A percentile compares a stretch with the other conserved stretches of the same genome.
Conservation (phyloP, 2,329 filamentous ascomycete genomes). For the Simplicillium sp. region DNA sequence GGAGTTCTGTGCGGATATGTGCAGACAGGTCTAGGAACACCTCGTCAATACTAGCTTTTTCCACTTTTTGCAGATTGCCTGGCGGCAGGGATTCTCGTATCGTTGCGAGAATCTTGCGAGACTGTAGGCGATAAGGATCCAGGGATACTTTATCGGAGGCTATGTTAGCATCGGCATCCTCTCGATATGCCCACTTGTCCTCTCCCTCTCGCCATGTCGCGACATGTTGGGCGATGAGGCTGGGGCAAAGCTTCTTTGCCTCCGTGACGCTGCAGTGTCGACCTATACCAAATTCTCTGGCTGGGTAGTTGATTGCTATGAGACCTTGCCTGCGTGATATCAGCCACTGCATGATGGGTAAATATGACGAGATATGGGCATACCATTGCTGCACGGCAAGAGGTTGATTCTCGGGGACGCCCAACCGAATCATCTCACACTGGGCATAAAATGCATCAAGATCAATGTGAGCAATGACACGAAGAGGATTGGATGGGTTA, state of each 20-base stretch:
- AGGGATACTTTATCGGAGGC: constrained; percentile 87
- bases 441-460: constrained; percentile 97
- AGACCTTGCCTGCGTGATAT: constrained; percentile 40
- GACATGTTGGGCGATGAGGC: constrained; percentile 81
- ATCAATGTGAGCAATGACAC: constrained; percentile 85
- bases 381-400: constrained; percentile 91
- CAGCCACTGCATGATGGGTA: neutral
- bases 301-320: constrained; percentile 94
- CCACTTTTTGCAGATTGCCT: constrained; percentile 57
- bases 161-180: constrained; percentile 71
- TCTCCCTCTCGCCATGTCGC: constrained; percentile 92
- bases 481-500: constrained; percentile 64
- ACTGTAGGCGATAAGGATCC: constrained; percentile 83
- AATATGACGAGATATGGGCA: neutral
- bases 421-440: constrained; percentile 85
- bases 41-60: constrained; percentile 94
- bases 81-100: constrained; percentile 65
- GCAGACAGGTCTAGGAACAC: constrained; percentile 88
- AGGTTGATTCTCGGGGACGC: constrained; percentile 63
- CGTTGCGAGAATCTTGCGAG: constrained; percentile 66
- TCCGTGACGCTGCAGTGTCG: constrained; percentile 72
- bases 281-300: constrained; percentile 68
- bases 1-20: constrained; percentile 65
- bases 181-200: constrained; percentile 81
- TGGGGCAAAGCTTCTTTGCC: constrained; percentile 77